phyloP scores from a whole-genome alignment of 1,284 basidiomycete genomes.

The Phaffia rhodozyma region DNA sequence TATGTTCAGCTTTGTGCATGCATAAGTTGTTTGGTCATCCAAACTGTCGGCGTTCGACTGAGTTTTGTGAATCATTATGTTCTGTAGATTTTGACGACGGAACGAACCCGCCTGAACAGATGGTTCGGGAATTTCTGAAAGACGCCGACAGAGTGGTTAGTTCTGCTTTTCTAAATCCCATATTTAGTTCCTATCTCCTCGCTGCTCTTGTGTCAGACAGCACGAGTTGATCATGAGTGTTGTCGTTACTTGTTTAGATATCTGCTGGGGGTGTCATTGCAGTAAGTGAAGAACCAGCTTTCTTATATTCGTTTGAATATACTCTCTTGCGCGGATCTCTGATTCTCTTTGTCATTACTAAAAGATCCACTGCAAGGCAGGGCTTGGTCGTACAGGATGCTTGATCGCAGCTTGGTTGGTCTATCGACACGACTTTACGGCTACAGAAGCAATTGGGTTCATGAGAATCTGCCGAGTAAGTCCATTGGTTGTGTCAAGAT shows the following conservation, averaged over 20 bases:
- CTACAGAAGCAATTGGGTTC: slow-evolving; percentile 90
- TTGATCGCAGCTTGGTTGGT: slow-evolving; percentile 66
- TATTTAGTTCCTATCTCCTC: neutral
- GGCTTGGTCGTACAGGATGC: slow-evolving; percentile 60
- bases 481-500: neutral
- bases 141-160: slow-evolving; percentile 11
- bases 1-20: neutral
- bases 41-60: neutral
- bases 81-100: slow-evolving; percentile 91
- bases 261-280: slow-evolving; percentile 8
- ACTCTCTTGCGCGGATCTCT: neutral
- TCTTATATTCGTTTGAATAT: too few relatives aligned
- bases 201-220: too few relatives aligned
- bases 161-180: neutral
- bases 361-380: slow-evolving; percentile 70
- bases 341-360: slow-evolving; percentile 10
- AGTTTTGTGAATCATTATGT: neutral
- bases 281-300: neutral
- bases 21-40: neutral
- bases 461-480: slow-evolving; percentile 63
- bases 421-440: slow-evolving; percentile 99
- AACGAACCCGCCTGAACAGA: slow-evolving; percentile 86
- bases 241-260: slow-evolving; percentile 18
- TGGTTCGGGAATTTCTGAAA: slow-evolving; percentile 60
- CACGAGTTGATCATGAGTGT: slow-evolving; percentile 30